Base-by-base conservation (phyloP, 2,329 filamentous ascomycete genomes). In the Bimuria novae-zelandiae region DNA sequence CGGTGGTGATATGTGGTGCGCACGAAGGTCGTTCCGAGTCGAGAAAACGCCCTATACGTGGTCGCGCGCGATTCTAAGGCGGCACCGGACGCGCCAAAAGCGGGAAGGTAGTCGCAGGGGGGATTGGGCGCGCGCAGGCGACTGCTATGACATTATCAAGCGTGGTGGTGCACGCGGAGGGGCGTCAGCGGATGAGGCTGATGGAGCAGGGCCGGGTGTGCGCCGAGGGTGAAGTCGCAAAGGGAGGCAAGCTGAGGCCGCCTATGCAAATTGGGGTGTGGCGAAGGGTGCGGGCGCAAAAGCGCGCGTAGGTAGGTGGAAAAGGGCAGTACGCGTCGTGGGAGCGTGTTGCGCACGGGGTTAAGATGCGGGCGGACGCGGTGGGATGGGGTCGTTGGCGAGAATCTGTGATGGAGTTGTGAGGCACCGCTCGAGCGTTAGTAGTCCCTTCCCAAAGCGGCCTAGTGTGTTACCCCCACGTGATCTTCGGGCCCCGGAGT, bases 131-230 rank as follows among this genome's bases (percentile, higher is more conserved):
- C 62, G 62, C 59, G 59, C 51, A 57, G 52, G 49, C 50, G 58
- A 52, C 59, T 56, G 51, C 68, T 72, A 74, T 70, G 55, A 57
- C 71, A 74, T 74, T 65, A 65, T 74, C 63, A 61, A 55, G 61
- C 53, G 57, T 52, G 29, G 68, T 61, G 58, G 67, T 65, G 61
- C 63, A 64, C 63, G 57, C 57, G 57, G 48, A 55, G 52, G 59
- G 48, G 53, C 54, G 55, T 56, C 53, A 49, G 64, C 60, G 54
- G 57, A 67, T 62, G 65, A 61, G 59, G 67, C 57, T 67, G 70
- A 71, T 71, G 69, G 54, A 63, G 29, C 52, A 48, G 47, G 58
- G 54, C 61, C 64, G 69, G 68, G 62, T 60, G 60, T 61, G 57
- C 61, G 64, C 60, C 60, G 55, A 64, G 59, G 57, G 59, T 59